These are phyloP conservation scores for Jacaranda copaia DNA, from an alignment of 257 asterid species.

Conservation along the genomic window DNA sequence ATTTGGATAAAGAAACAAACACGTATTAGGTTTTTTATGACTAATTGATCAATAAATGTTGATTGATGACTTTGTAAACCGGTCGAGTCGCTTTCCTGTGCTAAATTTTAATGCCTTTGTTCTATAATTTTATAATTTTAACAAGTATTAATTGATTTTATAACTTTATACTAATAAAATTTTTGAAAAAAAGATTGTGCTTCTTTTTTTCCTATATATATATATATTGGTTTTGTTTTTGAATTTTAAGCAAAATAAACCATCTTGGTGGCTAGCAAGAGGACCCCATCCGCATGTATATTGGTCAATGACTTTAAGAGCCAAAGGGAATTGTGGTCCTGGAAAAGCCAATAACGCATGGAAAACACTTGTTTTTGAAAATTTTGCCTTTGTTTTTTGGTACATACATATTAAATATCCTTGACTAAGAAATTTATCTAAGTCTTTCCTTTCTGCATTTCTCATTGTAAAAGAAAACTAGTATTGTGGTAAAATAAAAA, in stretches of 20 bases:
- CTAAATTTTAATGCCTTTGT: too few relatives aligned
- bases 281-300: conserved; percentile 54
- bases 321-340: conserved; percentile 50
- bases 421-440: not conserved
- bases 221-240: too few relatives aligned
- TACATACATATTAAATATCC: conserved; percentile 17
- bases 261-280: conserved; percentile 29
- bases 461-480: not conserved
- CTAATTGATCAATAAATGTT: conserved; percentile 21
- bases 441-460: not conserved
- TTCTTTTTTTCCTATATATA: not conserved
- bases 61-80: conserved; percentile 27
- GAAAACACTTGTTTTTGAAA: conserved; percentile 30
- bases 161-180: too few relatives aligned
- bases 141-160: too few relatives aligned
- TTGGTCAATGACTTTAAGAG: conserved; percentile 55
- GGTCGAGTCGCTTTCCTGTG: not conserved
- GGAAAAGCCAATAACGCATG: conserved; percentile 38
- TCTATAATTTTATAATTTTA: too few relatives aligned
- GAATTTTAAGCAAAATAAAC: conserved; percentile 14
- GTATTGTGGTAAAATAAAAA: not conserved
- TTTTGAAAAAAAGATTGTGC: not conserved
- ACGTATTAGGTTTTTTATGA: not conserved
- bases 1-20: not conserved
- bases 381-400: not conserved